phyloP scores from a whole-genome alignment of 2,329 filamentous ascomycete genomes.

The Aspergillus sp. region DNA sequence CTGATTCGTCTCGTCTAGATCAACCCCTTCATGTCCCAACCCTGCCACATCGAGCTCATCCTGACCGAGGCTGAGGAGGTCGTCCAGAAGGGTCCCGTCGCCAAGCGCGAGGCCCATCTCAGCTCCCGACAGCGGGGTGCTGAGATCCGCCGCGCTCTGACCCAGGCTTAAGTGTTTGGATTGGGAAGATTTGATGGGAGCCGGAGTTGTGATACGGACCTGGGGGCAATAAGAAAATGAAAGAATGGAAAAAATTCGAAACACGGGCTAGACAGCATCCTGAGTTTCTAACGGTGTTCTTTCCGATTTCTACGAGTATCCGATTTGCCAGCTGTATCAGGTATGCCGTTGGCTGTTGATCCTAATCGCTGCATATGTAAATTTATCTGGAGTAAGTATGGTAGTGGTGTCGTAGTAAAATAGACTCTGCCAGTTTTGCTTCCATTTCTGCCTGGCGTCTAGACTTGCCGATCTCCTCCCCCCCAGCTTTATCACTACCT shows the following conservation, averaged over 20 bases:
- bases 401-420: too few species aligned
- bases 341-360: too few species aligned
- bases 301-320: conserved; percentile 9
- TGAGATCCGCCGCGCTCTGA: conserved; percentile 53
- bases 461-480: too few species aligned
- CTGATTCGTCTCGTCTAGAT: too few species aligned
- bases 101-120: conserved; percentile 60
- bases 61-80: conserved; percentile 95
- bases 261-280: conserved; percentile 1
- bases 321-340: neutral
- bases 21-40: conserved; percentile 99
- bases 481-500: too few species aligned
- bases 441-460: too few species aligned
- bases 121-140: conserved; percentile 84
- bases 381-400: too few species aligned
- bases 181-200: conserved; percentile 21
- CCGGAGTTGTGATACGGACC: conserved; percentile 26
- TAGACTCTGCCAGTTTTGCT: too few species aligned
- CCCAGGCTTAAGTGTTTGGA: conserved; percentile 40
- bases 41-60: conserved; percentile 99
- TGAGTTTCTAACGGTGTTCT: conserved; percentile 3
- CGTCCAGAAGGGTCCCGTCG: conserved; percentile 77
- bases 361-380: too few species aligned
- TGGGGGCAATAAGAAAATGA: conserved; percentile 16
- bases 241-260: conserved; percentile 8